Percentiles rank a stretch among this genome's conserved stretches.
Evolutionary conservation across 352 stramenopile species (phyloP).

Genomic region (Pythium dissimile): DNA sequence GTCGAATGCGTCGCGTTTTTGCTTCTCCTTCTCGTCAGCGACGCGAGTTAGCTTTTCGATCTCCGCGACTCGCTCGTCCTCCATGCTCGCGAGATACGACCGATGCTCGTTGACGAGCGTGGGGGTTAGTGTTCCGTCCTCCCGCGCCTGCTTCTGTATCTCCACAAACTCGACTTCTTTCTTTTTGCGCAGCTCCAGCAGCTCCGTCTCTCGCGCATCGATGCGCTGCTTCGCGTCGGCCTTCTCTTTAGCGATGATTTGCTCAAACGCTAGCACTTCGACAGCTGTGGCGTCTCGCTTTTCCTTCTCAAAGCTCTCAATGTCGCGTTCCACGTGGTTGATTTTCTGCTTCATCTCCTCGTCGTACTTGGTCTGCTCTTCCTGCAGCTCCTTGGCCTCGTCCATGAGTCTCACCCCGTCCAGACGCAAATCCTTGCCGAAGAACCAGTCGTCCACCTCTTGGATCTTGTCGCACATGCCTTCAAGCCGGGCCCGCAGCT

Average conservation of each 20-base stretch:
- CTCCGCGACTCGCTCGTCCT: conserved; percentile 64
- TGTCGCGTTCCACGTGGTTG: conserved; percentile 76
- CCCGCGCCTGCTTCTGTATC: conserved; percentile 57
- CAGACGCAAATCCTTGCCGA: conserved; percentile 80
- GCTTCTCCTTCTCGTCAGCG: conserved; percentile 43
- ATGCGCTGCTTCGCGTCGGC: conserved; percentile 41
- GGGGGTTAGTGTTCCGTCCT: conserved; percentile 54
- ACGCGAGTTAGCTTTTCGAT: conserved; percentile 47
- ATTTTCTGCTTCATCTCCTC: conserved; percentile 79
- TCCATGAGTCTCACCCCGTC: conserved; percentile 65
- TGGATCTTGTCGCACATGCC: conserved; percentile 76
- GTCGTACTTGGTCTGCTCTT: conserved; percentile 65
- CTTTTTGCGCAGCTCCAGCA: conserved; percentile 63
- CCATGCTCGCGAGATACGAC: conserved; percentile 76
- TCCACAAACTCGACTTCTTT: conserved; percentile 77
- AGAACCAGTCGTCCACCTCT: conserved; percentile 94
- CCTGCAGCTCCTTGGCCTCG: conserved; percentile 47
- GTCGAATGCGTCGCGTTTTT: conserved; percentile 76
- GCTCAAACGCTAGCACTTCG: conserved; percentile 59
- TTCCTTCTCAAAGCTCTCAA: conserved; percentile 68
- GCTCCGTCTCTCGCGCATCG: conserved; percentile 70
- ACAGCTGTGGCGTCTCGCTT: conserved; percentile 57
- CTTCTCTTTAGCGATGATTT: conserved; percentile 56
- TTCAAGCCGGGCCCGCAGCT: conserved; percentile 58
- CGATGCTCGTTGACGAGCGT: conserved; percentile 80